Percentiles rank a stretch among this genome's conserved stretches.
phyloP scores from a whole-genome alignment of 2,329 filamentous ascomycete genomes.

The Plenodomus tracheiphilus region DNA sequence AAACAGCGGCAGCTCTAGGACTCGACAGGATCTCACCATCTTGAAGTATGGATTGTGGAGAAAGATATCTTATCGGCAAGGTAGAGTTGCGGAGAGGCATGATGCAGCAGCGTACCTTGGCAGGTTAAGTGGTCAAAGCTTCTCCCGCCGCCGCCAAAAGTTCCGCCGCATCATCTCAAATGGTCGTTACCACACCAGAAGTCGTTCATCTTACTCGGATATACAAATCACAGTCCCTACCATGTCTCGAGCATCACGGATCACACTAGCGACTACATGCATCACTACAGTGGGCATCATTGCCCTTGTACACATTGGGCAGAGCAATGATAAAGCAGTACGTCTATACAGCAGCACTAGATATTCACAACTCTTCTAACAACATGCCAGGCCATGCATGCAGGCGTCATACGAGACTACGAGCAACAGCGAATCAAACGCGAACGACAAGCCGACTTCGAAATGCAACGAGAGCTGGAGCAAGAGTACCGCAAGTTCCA shows the following conservation, averaged over 20 bases:
- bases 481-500: conserved; percentile 89
- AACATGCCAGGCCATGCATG: conserved; percentile 79
- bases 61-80: conserved; percentile 22
- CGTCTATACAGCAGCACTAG: conserved; percentile 35
- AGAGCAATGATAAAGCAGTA: conserved; percentile 81
- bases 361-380: conserved; percentile 21
- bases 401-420: conserved; percentile 90
- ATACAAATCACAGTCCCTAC: conserved; percentile 5
- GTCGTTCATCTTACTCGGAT: neutral
- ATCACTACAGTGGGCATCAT: conserved; percentile 77
- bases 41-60: conserved; percentile 18
- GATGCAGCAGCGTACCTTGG: conserved; percentile 32
- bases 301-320: conserved; percentile 84
- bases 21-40: conserved; percentile 23
- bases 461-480: conserved; percentile 83
- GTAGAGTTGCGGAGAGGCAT: conserved; percentile 24
- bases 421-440: conserved; percentile 89
- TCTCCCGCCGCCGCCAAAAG: conserved; percentile 21
- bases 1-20: neutral
- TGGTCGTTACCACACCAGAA: too few relatives aligned
- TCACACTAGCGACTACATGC: conserved; percentile 79
- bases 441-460: conserved; percentile 92
- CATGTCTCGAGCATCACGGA: conserved; percentile 90
- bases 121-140: conserved; percentile 36
- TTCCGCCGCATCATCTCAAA: conserved; percentile 11